These are phyloP conservation scores for Plasmodium vivax DNA, from an alignment of 169 alveolate genomes.

Conservation along the genomic window DNA sequence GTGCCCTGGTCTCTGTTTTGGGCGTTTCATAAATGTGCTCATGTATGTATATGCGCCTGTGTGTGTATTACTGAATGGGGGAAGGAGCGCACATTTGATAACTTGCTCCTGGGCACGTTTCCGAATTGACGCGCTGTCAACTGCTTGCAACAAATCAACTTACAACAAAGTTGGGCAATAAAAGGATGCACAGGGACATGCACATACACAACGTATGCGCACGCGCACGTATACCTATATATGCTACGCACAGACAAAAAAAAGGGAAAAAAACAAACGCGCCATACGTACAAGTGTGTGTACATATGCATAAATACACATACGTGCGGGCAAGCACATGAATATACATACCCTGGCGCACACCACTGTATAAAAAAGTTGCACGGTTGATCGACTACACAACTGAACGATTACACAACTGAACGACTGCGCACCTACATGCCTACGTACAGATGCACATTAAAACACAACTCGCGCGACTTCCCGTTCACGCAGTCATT, in stretches of 20 bases:
- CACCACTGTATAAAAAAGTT: background rate
- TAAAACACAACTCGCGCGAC: background rate
- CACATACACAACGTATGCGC: background rate
- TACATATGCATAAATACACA: background rate
- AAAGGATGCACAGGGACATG: background rate
- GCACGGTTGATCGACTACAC: background rate
- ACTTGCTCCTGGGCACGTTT: background rate
- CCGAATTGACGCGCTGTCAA: background rate
- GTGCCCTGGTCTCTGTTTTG: background rate
- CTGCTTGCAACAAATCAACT: background rate
- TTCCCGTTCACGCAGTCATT: background rate
- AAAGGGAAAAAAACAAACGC: background rate
- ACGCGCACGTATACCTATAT: background rate
- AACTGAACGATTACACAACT: background rate
- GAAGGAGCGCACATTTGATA: background rate
- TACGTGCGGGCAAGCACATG: background rate
- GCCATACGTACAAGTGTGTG: background rate
- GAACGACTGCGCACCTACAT: background rate
- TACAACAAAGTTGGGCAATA: constrained; percentile 1
- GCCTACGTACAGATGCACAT: background rate
- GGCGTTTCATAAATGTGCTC: background rate
- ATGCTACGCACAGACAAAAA: background rate
- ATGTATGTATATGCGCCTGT: background rate
- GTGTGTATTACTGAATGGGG: background rate
- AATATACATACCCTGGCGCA: background rate